Evolutionary conservation across 2,329 filamentous ascomycete species (phyloP), one percentile per base, ranked within the genome.

Genomic region (Eutypa lata): DNA sequence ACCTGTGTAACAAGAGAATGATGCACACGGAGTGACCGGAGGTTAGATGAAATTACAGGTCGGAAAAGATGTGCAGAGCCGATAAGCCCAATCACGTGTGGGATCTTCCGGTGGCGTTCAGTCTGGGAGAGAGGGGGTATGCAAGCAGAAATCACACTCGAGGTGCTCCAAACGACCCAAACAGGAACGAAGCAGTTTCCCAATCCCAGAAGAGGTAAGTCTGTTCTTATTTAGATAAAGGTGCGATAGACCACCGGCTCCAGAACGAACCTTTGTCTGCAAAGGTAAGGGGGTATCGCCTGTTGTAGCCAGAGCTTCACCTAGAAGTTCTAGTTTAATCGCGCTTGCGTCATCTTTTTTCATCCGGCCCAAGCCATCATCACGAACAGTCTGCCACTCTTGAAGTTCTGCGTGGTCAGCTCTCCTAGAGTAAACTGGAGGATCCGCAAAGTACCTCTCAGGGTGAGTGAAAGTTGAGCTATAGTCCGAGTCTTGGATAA

Each of bases 1-100:
- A 81, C 71, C 40, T 76, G 73, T 0, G 83, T 87, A 6, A 86
- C 74, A 2, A 85, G 57, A 0, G 82, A 86, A 62, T 87, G 83
- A 49, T 87, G 83, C 6, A 84, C 69, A 13, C 78, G 75, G 2
- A 86, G 66, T 1, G 69, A 70, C 31, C 77, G 75, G 4, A 86
- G 68, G 56, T 81, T 81, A 1, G 78, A 76, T 1, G 79, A 80
- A 48, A 79, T 68, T 0, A 79, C 75, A 0, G 81, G 80, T 0
- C 81, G 74, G 51, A 83, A 76, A 8, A 79, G 57, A 58, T 82
- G 72, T 1, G 74, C 68, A 4, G 69, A 68, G 7, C 76, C 76
- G 10, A 79, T 58, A 7, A 79, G 65, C 16, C 80, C 81, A 26
- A 64, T 60, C 2, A 82, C 53, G 18, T 53, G 68, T 2, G 71